Percentiles rank a stretch among this genome's conserved stretches.
Conservation (phyloP, 2,329 filamentous ascomycete genomes). For the Diaporthe nobilis region DNA sequence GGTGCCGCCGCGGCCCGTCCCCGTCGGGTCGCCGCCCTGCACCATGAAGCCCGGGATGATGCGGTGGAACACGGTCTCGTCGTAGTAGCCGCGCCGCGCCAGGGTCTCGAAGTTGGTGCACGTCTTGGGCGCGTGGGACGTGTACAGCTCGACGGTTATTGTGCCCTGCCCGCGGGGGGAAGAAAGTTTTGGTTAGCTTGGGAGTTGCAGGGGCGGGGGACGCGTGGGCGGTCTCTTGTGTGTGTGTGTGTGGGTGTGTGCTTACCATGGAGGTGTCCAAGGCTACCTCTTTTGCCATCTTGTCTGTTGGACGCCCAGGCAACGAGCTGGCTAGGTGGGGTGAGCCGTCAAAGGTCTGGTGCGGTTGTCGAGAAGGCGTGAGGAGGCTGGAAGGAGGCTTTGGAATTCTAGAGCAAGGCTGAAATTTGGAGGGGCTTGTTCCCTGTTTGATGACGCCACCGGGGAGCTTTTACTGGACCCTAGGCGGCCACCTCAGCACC, state of each 20-base stretch:
- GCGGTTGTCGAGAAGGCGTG: not conserved
- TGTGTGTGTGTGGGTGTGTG: not conserved
- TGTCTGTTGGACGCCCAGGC: constrained; percentile 41
- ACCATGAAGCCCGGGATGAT: constrained; percentile 98
- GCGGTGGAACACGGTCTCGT: constrained; percentile 88
- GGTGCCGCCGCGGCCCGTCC: constrained; percentile 88
- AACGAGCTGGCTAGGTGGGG: constrained; percentile 1
- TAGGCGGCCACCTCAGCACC: constrained; percentile 25
- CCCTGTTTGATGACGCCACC: constrained; percentile 36
- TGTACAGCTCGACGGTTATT: constrained; percentile 92
- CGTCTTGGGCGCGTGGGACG: constrained; percentile 86
- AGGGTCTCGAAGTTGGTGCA: constrained; percentile 91
- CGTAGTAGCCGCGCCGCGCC: constrained; percentile 87
- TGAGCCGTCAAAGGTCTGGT: not conserved
- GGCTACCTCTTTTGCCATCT: constrained; percentile 83
- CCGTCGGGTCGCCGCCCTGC: constrained; percentile 94
- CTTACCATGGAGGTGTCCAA: constrained; percentile 89
- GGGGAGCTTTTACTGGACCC: constrained; percentile 16
- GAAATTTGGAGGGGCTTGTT: constrained; percentile 14
- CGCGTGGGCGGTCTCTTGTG: not conserved
- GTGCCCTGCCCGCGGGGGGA: constrained; percentile 71
- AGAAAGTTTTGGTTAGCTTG: constrained; percentile 24
- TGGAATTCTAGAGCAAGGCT: constrained; percentile 26
- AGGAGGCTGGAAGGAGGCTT: not conserved
- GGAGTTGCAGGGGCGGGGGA: constrained; percentile 1